phyloP scores from a whole-genome alignment of 345 rosid genomes.

The Bruguiera gymnorhiza region DNA sequence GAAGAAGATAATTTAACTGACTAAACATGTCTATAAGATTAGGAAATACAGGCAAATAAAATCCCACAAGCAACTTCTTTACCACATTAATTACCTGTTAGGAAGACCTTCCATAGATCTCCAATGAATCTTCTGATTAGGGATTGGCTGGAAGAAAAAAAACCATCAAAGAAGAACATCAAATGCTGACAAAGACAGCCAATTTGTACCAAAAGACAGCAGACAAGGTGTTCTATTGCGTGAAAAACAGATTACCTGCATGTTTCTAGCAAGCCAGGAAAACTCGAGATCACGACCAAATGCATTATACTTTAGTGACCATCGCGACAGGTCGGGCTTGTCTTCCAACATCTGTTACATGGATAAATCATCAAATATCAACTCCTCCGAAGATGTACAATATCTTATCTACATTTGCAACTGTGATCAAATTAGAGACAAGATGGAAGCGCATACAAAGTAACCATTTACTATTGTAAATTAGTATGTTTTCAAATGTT shows the following conservation, averaged over 20 bases:
- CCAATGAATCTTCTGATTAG: slow-evolving; percentile 93
- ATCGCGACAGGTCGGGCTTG: slow-evolving; percentile 69
- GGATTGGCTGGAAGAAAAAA: slow-evolving; percentile 57
- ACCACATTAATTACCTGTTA: slow-evolving; percentile 44
- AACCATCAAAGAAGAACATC: not conserved
- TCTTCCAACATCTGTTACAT: slow-evolving; percentile 56
- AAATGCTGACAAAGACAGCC: slow-evolving; percentile 1
- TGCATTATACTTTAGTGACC: slow-evolving; percentile 81
- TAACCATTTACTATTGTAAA: not conserved
- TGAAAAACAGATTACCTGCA: slow-evolving; percentile 53
- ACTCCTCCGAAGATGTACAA: not conserved
- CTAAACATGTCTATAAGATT: too few relatives aligned
- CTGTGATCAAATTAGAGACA: not conserved
- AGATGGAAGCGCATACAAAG: not conserved
- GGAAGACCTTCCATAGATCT: slow-evolving; percentile 84
- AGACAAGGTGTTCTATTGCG: not conserved
- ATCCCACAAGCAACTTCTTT: not conserved
- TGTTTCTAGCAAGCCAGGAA: slow-evolving; percentile 90
- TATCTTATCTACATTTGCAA: not conserved
- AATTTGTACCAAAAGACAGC: not conserved
- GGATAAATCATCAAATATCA: slow-evolving; percentile 19
- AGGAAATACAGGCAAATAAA: not conserved
- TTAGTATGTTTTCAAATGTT: too few relatives aligned
- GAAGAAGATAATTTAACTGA: too few relatives aligned
- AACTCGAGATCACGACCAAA: slow-evolving; percentile 75